Evolutionary conservation across 2,329 filamentous ascomycete species (phyloP), one percentile per base, ranked within the genome.

Genomic region (Aspergillus hortae): DNA sequence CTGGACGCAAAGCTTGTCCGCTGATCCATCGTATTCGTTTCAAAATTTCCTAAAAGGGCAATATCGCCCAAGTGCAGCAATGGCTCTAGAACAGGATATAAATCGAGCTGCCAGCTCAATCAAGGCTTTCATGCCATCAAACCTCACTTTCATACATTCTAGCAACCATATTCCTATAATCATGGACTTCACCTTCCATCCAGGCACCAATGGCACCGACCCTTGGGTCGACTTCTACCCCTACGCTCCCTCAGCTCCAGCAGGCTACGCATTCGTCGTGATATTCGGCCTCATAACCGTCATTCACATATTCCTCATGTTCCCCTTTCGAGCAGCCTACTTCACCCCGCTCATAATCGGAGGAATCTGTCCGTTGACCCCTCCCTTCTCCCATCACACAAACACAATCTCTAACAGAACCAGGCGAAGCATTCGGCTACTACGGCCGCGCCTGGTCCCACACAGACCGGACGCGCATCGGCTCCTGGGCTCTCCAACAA

Each of bases 271-370:
- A n/a, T 73, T 72, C 42, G 58, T 69, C 55, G 68, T 49, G 0
- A 52, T 72, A 3, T 73, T 73, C 46, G 69, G 61, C 1, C 35
- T 71, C 15, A 45, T 58, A 3, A 69, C 68, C 0, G 40, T 68
- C 3, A 44, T 50, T 0, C 70, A 72, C 42, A 51, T 71, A 1
- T 49, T 68, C 2, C 41, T 67, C 30, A 67, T 66, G 47, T 61
- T 71, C 23, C 66, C 61, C 0, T 67, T 61, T 14, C 61, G 57
- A 3, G 67, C 69, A 2, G 65, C 64, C 48, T 73, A 68, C 50
- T 74, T 72, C 33, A 67, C 71, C 7, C 69, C 71, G 0, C 56
- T 73, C 3, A 41, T 72, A 2, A 19, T 74, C 14, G 70, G 70
- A 1, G 68, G 71, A 43, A 59, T 72, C 43, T 71, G 70, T 73